A percentile compares a stretch with the other conserved stretches of the same genome.
Conservation (phyloP, 2,329 filamentous ascomycete species). For the Cercospora sp. region DNA sequence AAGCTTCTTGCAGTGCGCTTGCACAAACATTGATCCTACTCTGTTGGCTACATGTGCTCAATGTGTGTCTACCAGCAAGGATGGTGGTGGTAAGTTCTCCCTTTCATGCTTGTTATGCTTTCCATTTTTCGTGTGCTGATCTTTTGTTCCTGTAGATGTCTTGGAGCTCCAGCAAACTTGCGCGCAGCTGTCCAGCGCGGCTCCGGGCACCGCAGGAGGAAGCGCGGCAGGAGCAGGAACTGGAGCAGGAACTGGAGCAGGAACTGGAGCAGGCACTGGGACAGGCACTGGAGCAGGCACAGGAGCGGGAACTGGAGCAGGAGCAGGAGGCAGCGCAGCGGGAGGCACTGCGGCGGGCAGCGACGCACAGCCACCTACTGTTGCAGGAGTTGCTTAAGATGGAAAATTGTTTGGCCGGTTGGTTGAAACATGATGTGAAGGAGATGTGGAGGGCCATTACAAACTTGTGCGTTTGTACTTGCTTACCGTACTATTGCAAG, state of each 20-base stretch:
- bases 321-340: background rate
- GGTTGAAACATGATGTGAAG: background rate
- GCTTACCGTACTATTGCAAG: background rate
- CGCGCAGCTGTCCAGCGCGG: background rate
- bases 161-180: background rate
- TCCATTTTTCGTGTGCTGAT: background rate
- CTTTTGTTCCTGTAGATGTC: background rate
- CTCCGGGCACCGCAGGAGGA: background rate
- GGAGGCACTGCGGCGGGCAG: too few relatives aligned
- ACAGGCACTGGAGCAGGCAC: background rate
- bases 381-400: background rate
- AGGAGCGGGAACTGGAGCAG: background rate
- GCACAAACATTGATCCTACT: background rate
- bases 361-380: background rate
- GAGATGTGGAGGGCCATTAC: background rate
- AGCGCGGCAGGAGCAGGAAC: background rate
- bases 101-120: too few relatives aligned
- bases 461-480: background rate
- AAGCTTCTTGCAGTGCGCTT: background rate
- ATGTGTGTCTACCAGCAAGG: background rate
- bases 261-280: too few relatives aligned
- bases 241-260: background rate
- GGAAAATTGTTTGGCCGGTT: background rate
- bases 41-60: background rate
- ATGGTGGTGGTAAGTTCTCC: background rate